Percentiles rank a stretch among this genome's conserved stretches.
phyloP scores from a whole-genome alignment of 108 stramenopile species.

The Aurantiochytrium sp. region DNA sequence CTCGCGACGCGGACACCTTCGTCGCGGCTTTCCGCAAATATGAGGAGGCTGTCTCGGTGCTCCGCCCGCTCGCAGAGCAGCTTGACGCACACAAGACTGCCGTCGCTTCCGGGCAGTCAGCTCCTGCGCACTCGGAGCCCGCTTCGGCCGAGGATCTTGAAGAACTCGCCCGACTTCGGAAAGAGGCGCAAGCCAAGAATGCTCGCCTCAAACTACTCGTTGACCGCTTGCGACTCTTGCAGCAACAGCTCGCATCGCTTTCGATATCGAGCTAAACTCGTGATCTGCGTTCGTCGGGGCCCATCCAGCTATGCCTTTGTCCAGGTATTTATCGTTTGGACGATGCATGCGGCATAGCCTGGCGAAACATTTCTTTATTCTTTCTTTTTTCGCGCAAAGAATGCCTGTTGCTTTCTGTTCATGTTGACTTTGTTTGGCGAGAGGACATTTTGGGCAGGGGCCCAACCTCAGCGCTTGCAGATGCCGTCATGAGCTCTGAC shows the following conservation, averaged over 20 bases:
- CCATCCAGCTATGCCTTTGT: neutral
- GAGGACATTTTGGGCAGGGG: too few relatives aligned
- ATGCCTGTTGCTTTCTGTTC: too few relatives aligned
- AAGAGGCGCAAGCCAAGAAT: neutral
- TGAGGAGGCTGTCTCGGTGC: neutral
- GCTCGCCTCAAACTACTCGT: neutral
- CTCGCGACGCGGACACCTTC: neutral
- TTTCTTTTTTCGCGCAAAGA: too few relatives aligned
- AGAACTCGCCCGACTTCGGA: neutral
- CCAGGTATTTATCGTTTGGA: neutral
- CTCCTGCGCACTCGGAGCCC: conserved; percentile 27
- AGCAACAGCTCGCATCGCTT: neutral
- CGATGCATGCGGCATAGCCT: too few relatives aligned
- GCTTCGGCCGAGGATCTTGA: conserved; percentile 5
- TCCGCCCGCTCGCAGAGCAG: neutral
- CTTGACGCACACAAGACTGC: neutral
- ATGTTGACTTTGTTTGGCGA: too few relatives aligned
- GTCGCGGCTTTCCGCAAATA: neutral
- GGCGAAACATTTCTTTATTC: too few relatives aligned
- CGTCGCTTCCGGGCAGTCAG: too few relatives aligned
- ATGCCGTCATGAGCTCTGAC: too few relatives aligned
- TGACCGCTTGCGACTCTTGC: neutral
- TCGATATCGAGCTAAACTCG: neutral
- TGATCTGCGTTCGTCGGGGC: neutral
- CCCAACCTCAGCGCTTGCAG: too few relatives aligned